A percentile compares a stretch with the other conserved stretches of the same genome.
Evolutionary conservation across 2,329 filamentous ascomycete species (phyloP).

Genomic region (Didymella glomerata): DNA sequence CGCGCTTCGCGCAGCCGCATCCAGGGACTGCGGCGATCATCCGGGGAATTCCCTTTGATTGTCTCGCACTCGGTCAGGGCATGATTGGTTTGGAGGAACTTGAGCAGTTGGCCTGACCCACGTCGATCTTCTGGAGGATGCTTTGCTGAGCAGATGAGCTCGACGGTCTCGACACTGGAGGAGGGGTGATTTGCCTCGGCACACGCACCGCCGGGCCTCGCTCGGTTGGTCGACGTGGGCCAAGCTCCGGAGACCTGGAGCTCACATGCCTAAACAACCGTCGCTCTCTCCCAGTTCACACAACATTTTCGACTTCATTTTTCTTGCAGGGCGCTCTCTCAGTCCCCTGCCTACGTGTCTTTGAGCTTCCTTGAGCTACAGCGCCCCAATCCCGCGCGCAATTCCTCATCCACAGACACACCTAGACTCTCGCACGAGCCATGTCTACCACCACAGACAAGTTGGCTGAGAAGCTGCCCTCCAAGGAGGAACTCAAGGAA

Average conservation of each 20-base stretch:
- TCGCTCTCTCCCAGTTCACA: constrained; percentile 25
- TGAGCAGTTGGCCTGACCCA: neutral
- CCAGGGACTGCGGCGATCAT: constrained; percentile 10
- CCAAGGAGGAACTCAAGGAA: constrained; percentile 59
- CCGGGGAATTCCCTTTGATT: neutral
- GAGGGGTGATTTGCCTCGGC: constrained; percentile 34
- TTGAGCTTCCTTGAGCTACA: constrained; percentile 10
- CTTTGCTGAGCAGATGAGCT: constrained; percentile 9
- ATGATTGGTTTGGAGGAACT: neutral
- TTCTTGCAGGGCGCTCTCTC: constrained; percentile 3
- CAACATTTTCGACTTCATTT: constrained; percentile 13
- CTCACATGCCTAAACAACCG: constrained; percentile 37
- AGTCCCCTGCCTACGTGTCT: neutral
- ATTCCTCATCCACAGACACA: constrained; percentile 10
- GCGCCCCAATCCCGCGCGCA: constrained; percentile 7
- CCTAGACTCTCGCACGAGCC: constrained; percentile 14
- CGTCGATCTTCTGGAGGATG: neutral
- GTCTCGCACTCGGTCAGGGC: neutral
- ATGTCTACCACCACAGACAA: constrained; percentile 40
- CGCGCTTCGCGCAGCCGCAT: constrained; percentile 6
- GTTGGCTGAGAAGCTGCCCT: constrained; percentile 45
- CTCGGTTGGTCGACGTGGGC: constrained; percentile 34
- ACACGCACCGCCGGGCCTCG: constrained; percentile 32
- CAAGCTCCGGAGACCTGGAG: constrained; percentile 41
- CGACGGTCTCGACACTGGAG: neutral